phyloP scores from a whole-genome alignment of 208 protist species.

The Leishmania aethiopica region DNA sequence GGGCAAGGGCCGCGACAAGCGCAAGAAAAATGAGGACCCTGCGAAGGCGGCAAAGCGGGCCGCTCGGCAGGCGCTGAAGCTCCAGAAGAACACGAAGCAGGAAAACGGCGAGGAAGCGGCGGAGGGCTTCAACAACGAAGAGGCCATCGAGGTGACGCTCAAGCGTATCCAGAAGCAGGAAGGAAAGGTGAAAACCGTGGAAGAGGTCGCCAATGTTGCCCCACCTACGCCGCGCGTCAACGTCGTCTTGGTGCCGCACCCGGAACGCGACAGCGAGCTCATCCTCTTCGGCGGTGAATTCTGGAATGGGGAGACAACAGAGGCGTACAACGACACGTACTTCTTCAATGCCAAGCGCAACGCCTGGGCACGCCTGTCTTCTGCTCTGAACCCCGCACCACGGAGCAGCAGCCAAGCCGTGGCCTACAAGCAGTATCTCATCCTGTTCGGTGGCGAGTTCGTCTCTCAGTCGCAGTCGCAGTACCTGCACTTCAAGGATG shows the following conservation, averaged over 20 bases:
- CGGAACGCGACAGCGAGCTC: constrained; percentile 74
- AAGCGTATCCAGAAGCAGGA: constrained; percentile 82
- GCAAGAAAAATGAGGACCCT: constrained; percentile 89
- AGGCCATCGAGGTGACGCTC: constrained; percentile 83
- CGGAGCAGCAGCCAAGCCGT: constrained; percentile 86
- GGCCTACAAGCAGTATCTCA: constrained; percentile 84
- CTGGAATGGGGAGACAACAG: constrained; percentile 87
- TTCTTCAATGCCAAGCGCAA: constrained; percentile 81
- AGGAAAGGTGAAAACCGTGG: constrained; percentile 55
- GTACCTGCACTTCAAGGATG: constrained; percentile 92
- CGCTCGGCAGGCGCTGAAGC: constrained; percentile 66
- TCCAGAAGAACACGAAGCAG: constrained; percentile 41
- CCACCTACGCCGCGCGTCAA: constrained; percentile 83
- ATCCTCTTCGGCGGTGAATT: constrained; percentile 92
- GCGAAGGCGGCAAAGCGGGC: constrained; percentile 77
- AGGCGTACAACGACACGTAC: constrained; percentile 89
- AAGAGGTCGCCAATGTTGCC: constrained; percentile 63
- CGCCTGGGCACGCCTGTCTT: constrained; percentile 64
- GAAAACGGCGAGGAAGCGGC: constrained; percentile 20
- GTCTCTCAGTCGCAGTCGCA: constrained; percentile 92
- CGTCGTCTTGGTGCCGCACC: constrained; percentile 77
- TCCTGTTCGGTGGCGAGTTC: constrained; percentile 92
- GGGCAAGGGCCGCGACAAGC: constrained; percentile 92
- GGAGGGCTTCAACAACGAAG: constrained; percentile 84
- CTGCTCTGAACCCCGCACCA: constrained; percentile 69